Conservation (phyloP, 2,329 filamentous ascomycete genomes). For the Fusarium tjaetaba region DNA sequence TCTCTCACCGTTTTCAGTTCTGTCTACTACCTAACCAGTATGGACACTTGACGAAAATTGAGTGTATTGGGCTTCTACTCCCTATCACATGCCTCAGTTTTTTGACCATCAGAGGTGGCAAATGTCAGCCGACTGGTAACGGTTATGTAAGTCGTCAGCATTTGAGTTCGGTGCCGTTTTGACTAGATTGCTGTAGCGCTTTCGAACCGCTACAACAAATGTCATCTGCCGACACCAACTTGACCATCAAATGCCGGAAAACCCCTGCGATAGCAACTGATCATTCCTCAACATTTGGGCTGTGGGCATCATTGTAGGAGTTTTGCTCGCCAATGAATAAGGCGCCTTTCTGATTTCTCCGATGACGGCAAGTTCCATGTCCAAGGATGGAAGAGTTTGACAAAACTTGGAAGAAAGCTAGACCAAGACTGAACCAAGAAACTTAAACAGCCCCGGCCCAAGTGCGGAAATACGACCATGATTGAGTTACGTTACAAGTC, state of each 20-base stretch:
- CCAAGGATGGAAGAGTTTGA: background rate
- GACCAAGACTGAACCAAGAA: slow-evolving; percentile 3
- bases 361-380: background rate
- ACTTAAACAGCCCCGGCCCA: background rate
- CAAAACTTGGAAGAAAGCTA: slow-evolving; percentile 1
- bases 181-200: background rate
- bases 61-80: background rate
- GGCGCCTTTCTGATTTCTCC: background rate
- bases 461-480: slow-evolving; percentile 14
- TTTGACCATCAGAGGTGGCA: slow-evolving; percentile 16
- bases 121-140: slow-evolving; percentile 7
- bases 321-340: background rate
- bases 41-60: slow-evolving; percentile 6
- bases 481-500: background rate
- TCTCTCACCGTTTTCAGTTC: slow-evolving; percentile 22
- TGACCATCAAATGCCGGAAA: slow-evolving; percentile 10
- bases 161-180: slow-evolving; percentile 6
- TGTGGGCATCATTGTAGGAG: background rate
- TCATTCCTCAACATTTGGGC: background rate
- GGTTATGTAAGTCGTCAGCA: slow-evolving; percentile 7
- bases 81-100: slow-evolving; percentile 22
- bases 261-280: background rate
- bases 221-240: slow-evolving; percentile 16
- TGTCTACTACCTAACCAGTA: background rate
- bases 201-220: background rate